Conservation (phyloP, 2,329 filamentous ascomycete genomes). For the Didymellaceae sp. region DNA sequence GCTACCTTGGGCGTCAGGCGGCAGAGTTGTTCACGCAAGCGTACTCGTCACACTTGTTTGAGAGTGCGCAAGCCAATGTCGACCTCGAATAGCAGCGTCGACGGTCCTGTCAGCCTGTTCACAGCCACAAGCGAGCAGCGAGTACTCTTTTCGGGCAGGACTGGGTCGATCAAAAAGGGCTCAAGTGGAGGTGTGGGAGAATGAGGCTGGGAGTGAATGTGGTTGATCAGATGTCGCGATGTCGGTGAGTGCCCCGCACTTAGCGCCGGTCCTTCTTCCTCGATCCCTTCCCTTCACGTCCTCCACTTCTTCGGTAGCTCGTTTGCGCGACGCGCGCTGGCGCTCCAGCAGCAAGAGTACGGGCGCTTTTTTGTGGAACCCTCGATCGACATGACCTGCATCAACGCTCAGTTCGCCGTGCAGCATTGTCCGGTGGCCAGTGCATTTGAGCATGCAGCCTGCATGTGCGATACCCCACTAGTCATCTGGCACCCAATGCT, state of each 20-base stretch:
- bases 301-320: constrained; percentile 18
- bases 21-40: constrained; percentile 38
- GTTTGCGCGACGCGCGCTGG: constrained; percentile 16
- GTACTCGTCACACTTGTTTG: constrained; percentile 21
- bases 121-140: constrained; percentile 33
- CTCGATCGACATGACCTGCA: constrained; percentile 45
- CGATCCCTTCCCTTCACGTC: constrained; percentile 15
- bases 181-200: constrained; percentile 18
- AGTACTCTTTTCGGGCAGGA: constrained; percentile 28
- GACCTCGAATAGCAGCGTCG: constrained; percentile 17
- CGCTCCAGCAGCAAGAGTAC: constrained; percentile 18
- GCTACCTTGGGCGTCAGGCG: constrained; percentile 6
- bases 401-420: constrained; percentile 33
- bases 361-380: constrained; percentile 19
- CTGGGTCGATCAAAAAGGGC: constrained; percentile 23
- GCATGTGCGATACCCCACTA: constrained; percentile 30
- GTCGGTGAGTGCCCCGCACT: constrained; percentile 31
- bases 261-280: constrained; percentile 23
- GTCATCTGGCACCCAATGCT: constrained; percentile 28
- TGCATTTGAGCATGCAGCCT: constrained; percentile 33
- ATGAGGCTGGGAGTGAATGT: constrained; percentile 34
- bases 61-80: constrained; percentile 24
- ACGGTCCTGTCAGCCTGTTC: constrained; percentile 30
- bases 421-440: constrained; percentile 35
- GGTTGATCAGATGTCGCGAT: constrained; percentile 19